Conservation (phyloP, 1,284 basidiomycete genomes). For the Fistulina hepatica region DNA sequence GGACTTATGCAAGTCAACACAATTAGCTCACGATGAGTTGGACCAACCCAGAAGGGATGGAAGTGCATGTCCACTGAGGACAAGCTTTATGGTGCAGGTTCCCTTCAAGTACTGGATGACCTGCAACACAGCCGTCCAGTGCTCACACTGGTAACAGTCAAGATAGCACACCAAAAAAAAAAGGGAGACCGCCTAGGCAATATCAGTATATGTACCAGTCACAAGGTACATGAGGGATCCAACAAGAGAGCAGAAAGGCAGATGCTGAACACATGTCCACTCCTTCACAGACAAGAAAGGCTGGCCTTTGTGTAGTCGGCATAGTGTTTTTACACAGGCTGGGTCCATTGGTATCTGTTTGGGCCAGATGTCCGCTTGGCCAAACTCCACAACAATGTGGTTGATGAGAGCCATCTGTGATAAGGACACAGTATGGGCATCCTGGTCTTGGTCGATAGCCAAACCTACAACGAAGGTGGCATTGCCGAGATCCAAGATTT, state of each 20-base stretch:
- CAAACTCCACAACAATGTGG: slow-evolving; percentile 20
- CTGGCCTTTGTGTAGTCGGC: slow-evolving; percentile 8
- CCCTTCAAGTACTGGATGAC: slow-evolving; percentile 10
- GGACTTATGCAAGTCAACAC: slow-evolving; percentile 16
- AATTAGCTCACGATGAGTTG: slow-evolving; percentile 11
- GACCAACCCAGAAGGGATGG: slow-evolving; percentile 19
- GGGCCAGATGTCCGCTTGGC: slow-evolving; percentile 18
- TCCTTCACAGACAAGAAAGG: slow-evolving; percentile 18
- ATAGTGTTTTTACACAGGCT: no score
- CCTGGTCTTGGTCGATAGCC: slow-evolving; percentile 18
- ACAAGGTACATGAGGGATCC: slow-evolving; percentile 18
- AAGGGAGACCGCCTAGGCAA: slow-evolving; percentile 15
- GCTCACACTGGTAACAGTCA: slow-evolving; percentile 13
- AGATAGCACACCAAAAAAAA: slow-evolving; percentile 16
- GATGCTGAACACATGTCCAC: slow-evolving; percentile 9
- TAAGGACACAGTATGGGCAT: slow-evolving; percentile 16
- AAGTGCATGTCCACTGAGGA: slow-evolving; percentile 14
- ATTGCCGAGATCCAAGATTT: slow-evolving; percentile 23
- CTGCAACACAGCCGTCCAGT: slow-evolving; percentile 15
- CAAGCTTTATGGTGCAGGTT: slow-evolving; percentile 5
- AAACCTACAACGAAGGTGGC: slow-evolving; percentile 23
- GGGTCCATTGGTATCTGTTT: slow-evolving; percentile 23
- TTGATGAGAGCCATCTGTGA: slow-evolving; percentile 23
- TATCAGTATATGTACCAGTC: slow-evolving; percentile 17
- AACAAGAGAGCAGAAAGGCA: slow-evolving; percentile 11